A percentile compares a stretch with the other conserved stretches of the same genome.
Conservation (phyloP, 495 filamentous ascomycete species). For the Aspergillus ellipticus region DNA sequence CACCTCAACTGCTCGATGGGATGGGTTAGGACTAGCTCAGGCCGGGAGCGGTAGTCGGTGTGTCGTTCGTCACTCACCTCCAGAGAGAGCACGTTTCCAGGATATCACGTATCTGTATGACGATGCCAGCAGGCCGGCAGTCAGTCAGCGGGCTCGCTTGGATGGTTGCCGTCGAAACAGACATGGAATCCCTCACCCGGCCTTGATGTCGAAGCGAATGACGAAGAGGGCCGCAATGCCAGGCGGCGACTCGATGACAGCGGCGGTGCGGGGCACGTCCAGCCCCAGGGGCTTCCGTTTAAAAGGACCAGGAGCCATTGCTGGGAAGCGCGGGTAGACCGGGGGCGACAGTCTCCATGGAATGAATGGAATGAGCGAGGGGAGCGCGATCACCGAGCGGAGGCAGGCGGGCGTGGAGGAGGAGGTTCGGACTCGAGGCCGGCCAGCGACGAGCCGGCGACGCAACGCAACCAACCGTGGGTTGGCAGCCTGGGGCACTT, state of each 20-base stretch:
- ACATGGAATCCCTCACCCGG: constrained; percentile 53
- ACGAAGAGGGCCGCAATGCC: constrained; percentile 80
- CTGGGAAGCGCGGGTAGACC: constrained; percentile 1
- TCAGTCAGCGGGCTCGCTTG: constrained; percentile 15
- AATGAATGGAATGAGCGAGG: constrained; percentile 14
- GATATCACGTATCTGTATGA: constrained; percentile 70
- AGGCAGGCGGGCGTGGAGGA: constrained; percentile 10
- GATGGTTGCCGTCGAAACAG: neutral
- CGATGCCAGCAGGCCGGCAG: constrained; percentile 4
- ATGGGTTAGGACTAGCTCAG: constrained; percentile 17
- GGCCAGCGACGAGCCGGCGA: neutral
- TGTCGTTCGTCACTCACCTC: constrained; percentile 50
- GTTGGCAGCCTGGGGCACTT: neutral
- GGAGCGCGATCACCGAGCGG: constrained; percentile 7
- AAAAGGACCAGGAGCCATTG: constrained; percentile 32
- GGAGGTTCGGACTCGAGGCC: neutral
- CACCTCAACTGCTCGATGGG: constrained; percentile 59
- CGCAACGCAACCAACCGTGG: no score
- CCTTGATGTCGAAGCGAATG: constrained; percentile 81
- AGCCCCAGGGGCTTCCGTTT: constrained; percentile 30
- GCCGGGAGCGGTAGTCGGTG: constrained; percentile 7
- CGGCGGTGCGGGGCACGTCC: constrained; percentile 32
- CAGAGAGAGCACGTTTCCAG: constrained; percentile 72
- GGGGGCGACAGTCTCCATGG: constrained; percentile 22
- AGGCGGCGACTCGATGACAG: constrained; percentile 47